These are phyloP conservation scores for Claviceps paspali DNA, from an alignment of 2,329 filamentous ascomycete species.

Conservation along the genomic window DNA sequence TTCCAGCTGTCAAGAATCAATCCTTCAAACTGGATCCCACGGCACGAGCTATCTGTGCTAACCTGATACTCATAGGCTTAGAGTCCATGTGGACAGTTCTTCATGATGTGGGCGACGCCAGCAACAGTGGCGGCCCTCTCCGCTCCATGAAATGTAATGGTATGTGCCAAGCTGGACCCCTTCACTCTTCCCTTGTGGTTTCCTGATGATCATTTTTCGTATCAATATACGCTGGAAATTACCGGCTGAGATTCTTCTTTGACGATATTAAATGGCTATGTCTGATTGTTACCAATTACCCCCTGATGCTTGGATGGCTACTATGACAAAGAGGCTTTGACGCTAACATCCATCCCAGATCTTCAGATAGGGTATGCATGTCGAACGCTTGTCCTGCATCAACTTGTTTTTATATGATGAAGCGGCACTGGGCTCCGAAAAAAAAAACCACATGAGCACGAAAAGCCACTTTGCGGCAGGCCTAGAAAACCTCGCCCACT, in stretches of 20 bases:
- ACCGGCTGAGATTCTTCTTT: conserved; percentile 69
- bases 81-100: conserved; percentile 6
- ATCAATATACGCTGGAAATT: conserved; percentile 77
- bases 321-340: conserved; percentile 2
- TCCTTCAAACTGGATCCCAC: background rate
- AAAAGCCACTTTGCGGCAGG: conserved; percentile 90
- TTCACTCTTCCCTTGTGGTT: conserved; percentile 1
- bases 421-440: conserved; percentile 95
- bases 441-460: conserved; percentile 54
- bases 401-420: conserved; percentile 55
- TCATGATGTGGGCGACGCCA: background rate
- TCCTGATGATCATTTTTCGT: conserved; percentile 50
- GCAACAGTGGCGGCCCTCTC: too few relatives aligned
- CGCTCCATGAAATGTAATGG: background rate
- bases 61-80: conserved; percentile 7
- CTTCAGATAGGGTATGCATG: conserved; percentile 20
- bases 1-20: conserved; percentile 3
- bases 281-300: conserved; percentile 41
- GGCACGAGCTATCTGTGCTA: conserved; percentile 11
- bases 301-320: background rate
- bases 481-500: conserved; percentile 99
- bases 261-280: conserved; percentile 79
- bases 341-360: conserved; percentile 18
- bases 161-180: background rate
- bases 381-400: conserved; percentile 7